Conservation (phyloP, 495 filamentous ascomycete genomes). For the Clavariopsis aquatica region DNA sequence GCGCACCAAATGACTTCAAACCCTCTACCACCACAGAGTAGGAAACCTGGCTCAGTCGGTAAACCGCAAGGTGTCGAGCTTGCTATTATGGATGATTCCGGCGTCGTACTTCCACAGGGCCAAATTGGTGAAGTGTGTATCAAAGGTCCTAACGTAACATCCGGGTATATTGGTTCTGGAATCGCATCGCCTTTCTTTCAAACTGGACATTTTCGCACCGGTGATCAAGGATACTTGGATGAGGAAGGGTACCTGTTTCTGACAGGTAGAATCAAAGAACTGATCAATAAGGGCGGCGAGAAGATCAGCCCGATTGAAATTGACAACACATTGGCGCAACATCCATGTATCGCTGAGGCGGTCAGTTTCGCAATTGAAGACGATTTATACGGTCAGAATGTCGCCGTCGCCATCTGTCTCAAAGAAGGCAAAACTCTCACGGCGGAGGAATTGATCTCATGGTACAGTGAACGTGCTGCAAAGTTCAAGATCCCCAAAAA, state of each 20-base stretch:
- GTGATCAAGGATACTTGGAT: conserved; percentile 54
- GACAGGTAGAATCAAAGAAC: conserved; percentile 79
- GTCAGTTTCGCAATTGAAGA: conserved; percentile 29
- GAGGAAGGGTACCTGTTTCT: conserved; percentile 71
- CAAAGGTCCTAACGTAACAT: conserved; percentile 38
- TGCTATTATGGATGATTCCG: conserved; percentile 22
- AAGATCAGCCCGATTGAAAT: conserved; percentile 65
- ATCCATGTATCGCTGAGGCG: conserved; percentile 38
- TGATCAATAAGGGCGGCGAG: conserved; percentile 82
- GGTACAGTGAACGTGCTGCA: conserved; percentile 22
- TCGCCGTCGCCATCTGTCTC: conserved; percentile 21
- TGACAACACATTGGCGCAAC: conserved; percentile 37
- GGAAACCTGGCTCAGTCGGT: conserved; percentile 26
- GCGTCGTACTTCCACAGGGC: conserved; percentile 15
- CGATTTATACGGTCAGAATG: conserved; percentile 29
- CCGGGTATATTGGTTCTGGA: conserved; percentile 16
- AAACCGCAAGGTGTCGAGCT: conserved; percentile 30
- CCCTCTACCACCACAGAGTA: conserved; percentile 16
- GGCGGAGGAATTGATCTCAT: conserved; percentile 15
- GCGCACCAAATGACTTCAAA: conserved; percentile 29
- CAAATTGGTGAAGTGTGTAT: conserved; percentile 40
- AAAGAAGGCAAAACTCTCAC: conserved; percentile 13
- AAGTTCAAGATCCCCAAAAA: conserved; percentile 30
- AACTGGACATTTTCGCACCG: conserved; percentile 53
- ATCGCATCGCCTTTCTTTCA: conserved; percentile 45